Evolutionary conservation across 2,329 filamentous ascomycete genomes (phyloP), one percentile per base, ranked within the genome.

Genomic region (Tolypocladium ovalisporum): DNA sequence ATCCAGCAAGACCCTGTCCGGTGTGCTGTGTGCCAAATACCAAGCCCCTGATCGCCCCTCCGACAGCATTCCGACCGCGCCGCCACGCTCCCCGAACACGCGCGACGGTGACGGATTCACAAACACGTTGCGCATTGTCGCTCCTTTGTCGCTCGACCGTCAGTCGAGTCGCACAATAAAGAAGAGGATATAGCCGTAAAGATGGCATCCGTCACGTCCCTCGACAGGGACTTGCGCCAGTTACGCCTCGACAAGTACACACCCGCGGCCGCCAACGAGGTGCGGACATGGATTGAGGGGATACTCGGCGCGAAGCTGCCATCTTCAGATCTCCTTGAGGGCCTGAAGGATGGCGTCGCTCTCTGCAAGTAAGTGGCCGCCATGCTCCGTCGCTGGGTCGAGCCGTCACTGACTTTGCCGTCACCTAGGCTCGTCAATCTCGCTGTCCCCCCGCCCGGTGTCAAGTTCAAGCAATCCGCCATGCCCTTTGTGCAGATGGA

Each of bases 401-500:
- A 15, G 5, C 39, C 56, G 29, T 32, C 29, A 24, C 61, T 67
- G 57, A 63, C 58, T 19, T 52, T 5, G 29, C 4, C n/a, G 54
- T 2, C 19, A 62, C 8, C 24, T n/a, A 94, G 90, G 68, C 85
- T 97, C 55, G 83, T 90, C 66, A 97, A 96, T 68, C 79, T 93
- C 57, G 88, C 83, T 36, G 73, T 88, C 40, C 88, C 89, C 32
- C 83, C 86, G 19, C 89, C 89, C 0, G 87, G 87, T 36, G 83
- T 96, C 74, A 90, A 87, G 71, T 97, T 88, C 81, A 97, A 97
- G 75, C 80, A 87, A 68, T 96, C 92, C 1, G 76, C 85, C 44
- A 97, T 97, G 93, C 94, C 94, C 0, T 99, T 99, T 70, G 93
- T 97, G 44, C 94, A 99, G 73, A 97, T 97, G 92, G 94, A 99